Evolutionary conservation across 495 filamentous ascomycete genomes (phyloP).

Genomic region (Hypoxylon crocopeplum): DNA sequence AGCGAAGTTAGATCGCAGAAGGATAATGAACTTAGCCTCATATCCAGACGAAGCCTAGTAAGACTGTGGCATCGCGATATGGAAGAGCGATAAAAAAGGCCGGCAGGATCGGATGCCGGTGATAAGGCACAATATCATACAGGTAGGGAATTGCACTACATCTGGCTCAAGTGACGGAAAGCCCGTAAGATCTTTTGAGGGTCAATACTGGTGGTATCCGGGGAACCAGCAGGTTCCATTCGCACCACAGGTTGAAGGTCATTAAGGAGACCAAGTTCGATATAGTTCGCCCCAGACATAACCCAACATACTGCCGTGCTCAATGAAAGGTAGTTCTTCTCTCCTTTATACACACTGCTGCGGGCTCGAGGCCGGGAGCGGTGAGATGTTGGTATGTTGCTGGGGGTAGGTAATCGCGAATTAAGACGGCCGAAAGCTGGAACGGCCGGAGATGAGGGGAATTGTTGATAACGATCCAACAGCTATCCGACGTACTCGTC

Average conservation of each 20-base stretch:
- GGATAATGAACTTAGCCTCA: constrained; percentile 1
- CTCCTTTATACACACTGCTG: background rate
- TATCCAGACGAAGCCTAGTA: constrained; percentile 2
- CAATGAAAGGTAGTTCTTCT: background rate
- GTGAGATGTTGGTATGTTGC: background rate
- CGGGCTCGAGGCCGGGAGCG: background rate
- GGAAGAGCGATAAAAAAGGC: constrained; percentile 3
- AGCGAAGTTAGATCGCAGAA: constrained; percentile 1
- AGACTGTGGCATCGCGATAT: background rate
- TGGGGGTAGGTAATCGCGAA: constrained; percentile 3
- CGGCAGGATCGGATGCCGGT: background rate
- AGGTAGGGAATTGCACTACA: constrained; percentile 19
- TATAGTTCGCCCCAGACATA: background rate
- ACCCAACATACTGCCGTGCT: background rate
- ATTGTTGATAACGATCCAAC: background rate
- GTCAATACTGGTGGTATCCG: background rate
- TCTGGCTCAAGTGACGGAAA: constrained; percentile 9
- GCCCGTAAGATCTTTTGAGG: background rate
- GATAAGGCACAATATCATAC: constrained; percentile 14
- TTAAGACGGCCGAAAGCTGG: background rate
- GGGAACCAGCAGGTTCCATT: background rate
- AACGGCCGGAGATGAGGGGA: constrained; percentile 1
- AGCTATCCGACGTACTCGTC: background rate
- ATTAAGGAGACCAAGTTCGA: background rate
- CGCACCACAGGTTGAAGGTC: background rate